Base-by-base conservation (phyloP, 768 basidiomycete species). In the Lactarius quietus region DNA sequence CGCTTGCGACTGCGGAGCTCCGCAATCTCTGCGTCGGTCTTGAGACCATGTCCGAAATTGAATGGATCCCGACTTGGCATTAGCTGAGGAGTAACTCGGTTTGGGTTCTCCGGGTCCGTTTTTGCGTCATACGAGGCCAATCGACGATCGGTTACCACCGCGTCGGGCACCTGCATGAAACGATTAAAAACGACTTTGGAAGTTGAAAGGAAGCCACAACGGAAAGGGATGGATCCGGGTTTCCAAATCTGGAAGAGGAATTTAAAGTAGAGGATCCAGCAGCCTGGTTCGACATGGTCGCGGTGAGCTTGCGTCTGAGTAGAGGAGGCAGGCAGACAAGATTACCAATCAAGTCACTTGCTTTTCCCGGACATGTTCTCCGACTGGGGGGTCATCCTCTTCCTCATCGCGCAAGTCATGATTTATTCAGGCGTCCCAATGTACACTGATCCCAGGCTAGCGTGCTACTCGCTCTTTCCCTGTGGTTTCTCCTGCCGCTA, bases 401-500 rank as follows among this genome's bases (percentile, higher is more conserved):
- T 51, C 48, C 23, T 26, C 48, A 51, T 51, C 23, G 48, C 26
- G 48, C 26, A 15, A 51, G 48, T 28, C 26, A 51, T 28, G 14
- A 15, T 28, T 26, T 33, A 20, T n/a, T 45, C 43, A 12, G 43
- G 10, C 26, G 26, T 51, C 26, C 23, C 26, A 10, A 26, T 23
- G 26, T 15, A 48, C 23, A 28, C 5, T 5, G 31, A 38, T n/a
- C 35, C 15, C 53, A 4, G 8, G 52, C 53, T 58, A 86, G 84
- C 43, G 26, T 51, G 23, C 72, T 81, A 43, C 79, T 81, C 18
- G 77, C 82, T 33, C 70, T 88, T 8, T 80, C 12, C 48, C 88
- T 88, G 85, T 90, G 88, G 71, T 74, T 88, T 65, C 74, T 89
- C 57, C 87, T 86, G 38, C 88, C 87, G 8, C 88, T 89, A 64